These are phyloP conservation scores for Solanum bukasovii DNA, from an alignment of 257 asterid species.

Conservation along the genomic window DNA sequence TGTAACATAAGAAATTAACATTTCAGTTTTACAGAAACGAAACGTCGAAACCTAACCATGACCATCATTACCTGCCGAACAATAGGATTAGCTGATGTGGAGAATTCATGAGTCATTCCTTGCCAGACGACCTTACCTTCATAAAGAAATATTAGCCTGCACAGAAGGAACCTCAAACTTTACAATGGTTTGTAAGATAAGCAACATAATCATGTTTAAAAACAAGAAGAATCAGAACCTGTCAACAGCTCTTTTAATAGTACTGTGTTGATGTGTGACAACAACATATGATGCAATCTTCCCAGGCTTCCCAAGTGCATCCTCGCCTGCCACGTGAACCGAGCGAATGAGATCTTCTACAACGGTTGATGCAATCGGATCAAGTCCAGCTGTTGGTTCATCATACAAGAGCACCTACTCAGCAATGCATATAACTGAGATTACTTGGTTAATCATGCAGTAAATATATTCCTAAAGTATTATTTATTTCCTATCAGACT, in stretches of 20 bases:
- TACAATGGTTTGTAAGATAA: not conserved
- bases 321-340: slow-evolving; percentile 77
- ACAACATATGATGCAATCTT: slow-evolving; percentile 86
- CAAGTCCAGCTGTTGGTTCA: slow-evolving; percentile 99
- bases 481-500: not conserved
- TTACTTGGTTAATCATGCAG: not conserved
- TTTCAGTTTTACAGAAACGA: not conserved
- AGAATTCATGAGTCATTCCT: slow-evolving; percentile 91
- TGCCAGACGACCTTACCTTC: slow-evolving; percentile 97
- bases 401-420: slow-evolving; percentile 90
- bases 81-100: slow-evolving; percentile 72
- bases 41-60: not conserved
- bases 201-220: not conserved
- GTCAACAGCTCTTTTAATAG: slow-evolving; percentile 93
- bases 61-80: slow-evolving; percentile 66
- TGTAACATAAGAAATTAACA: not conserved
- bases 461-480: not conserved
- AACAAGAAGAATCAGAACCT: slow-evolving; percentile 39
- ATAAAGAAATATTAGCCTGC: slow-evolving; percentile 67
- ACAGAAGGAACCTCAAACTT: slow-evolving; percentile 7
- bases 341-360: slow-evolving; percentile 99
- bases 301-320: slow-evolving; percentile 85
- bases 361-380: slow-evolving; percentile 98
- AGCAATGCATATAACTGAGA: not conserved
- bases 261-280: slow-evolving; percentile 98